Percentiles rank a stretch among this genome's conserved stretches.
These are phyloP conservation scores for Chlorella variabilis DNA, from an alignment of 163 green algal species.

Conservation along the genomic window DNA sequence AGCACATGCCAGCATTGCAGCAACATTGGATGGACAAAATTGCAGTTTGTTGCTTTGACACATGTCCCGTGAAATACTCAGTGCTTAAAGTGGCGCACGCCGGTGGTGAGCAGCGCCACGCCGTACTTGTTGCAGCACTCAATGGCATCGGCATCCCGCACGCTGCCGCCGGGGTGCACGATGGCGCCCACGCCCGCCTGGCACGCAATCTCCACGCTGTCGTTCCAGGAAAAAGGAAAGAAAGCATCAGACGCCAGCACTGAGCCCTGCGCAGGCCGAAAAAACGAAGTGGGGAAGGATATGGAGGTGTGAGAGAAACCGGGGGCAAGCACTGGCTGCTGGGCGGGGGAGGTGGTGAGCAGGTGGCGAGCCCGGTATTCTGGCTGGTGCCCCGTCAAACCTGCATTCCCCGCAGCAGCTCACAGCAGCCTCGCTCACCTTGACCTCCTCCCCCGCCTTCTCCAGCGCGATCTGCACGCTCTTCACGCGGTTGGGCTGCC, in stretches of 20 bases:
- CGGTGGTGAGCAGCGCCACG: conserved; percentile 94
- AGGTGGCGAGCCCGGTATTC: too few species aligned
- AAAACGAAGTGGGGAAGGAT: not conserved
- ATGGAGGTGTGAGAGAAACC: too few species aligned
- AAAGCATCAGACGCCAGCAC: conserved; percentile 97
- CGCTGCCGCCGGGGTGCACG: conserved; percentile 93
- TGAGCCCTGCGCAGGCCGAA: conserved; percentile 65
- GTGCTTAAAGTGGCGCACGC: conserved; percentile 97
- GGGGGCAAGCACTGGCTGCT: too few species aligned
- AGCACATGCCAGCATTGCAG: too few species aligned
- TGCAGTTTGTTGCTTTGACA: too few species aligned
- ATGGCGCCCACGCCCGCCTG: conserved; percentile 93
- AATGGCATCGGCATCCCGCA: conserved; percentile 94
- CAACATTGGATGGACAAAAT: too few species aligned
- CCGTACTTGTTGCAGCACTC: conserved; percentile 99
- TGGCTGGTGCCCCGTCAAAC: too few species aligned
- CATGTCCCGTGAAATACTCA: too few species aligned
- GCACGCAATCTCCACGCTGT: conserved; percentile 96
- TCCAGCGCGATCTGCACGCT: conserved; percentile 93
- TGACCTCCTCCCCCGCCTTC: conserved; percentile 85
- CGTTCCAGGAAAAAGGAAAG: conserved; percentile 98
- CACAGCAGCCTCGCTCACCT: too few species aligned
- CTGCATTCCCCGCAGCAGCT: too few species aligned
- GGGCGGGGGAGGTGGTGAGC: too few species aligned
- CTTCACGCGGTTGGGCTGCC: conserved; percentile 98